phyloP scores from a whole-genome alignment of 2,329 filamentous ascomycete genomes.

The Aspergillus niger region DNA sequence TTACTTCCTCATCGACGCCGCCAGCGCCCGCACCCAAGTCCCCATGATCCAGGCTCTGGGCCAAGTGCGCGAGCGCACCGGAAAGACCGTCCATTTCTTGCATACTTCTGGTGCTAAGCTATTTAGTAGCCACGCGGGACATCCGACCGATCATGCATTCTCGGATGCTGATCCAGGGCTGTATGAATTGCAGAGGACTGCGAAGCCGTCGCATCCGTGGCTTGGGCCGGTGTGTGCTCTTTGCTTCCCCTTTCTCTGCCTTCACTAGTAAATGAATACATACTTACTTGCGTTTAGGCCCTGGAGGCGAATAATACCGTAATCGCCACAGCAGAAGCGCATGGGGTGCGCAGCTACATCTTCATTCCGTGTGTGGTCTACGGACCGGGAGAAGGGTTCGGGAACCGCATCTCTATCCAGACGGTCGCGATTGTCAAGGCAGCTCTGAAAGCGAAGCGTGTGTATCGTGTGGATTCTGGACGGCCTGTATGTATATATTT shows the following conservation, averaged over 20 bases:
- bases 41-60: slow-evolving; percentile 51
- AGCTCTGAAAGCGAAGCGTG: neutral
- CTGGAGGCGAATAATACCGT: neutral
- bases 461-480: neutral
- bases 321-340: neutral
- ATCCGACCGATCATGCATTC: slow-evolving; percentile 45
- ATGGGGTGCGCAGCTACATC: neutral
- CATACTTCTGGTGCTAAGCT: slow-evolving; percentile 57
- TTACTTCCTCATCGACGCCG: slow-evolving; percentile 51
- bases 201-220: slow-evolving; percentile 36
- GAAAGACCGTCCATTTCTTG: slow-evolving; percentile 52
- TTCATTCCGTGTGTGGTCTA: neutral
- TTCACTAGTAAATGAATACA: neutral
- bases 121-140: slow-evolving; percentile 52
- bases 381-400: neutral
- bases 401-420: neutral
- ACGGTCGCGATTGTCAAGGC: neutral
- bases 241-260: neutral
- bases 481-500: neutral
- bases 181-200: slow-evolving; percentile 48
- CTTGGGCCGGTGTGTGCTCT: neutral
- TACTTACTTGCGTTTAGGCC: neutral
- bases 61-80: slow-evolving; percentile 46
- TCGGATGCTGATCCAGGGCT: slow-evolving; percentile 49
- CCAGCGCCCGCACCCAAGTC: slow-evolving; percentile 34